phyloP scores from a whole-genome alignment of 2,329 filamentous ascomycete genomes.

The Penicillium brasilianum region DNA sequence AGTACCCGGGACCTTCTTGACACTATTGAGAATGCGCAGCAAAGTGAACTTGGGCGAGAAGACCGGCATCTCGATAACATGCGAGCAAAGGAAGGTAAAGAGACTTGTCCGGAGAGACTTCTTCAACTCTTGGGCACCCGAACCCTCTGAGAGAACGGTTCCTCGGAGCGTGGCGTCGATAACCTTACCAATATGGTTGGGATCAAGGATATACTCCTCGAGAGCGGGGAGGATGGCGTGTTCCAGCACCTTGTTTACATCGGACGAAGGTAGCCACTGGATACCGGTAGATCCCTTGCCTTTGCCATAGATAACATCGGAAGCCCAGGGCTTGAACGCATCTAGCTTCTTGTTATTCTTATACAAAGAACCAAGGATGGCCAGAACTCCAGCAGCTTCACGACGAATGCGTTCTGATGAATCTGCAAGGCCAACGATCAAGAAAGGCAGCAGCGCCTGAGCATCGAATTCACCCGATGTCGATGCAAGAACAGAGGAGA shows the following conservation, averaged over 20 bases:
- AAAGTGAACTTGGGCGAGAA: constrained; percentile 72
- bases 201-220: constrained; percentile 85
- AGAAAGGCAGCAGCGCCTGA: constrained; percentile 82
- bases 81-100: constrained; percentile 73
- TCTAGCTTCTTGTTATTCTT: constrained; percentile 51
- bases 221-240: constrained; percentile 73
- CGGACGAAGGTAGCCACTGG: constrained; percentile 63
- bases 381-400: constrained; percentile 71
- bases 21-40: constrained; percentile 71
- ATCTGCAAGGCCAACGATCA: constrained; percentile 75
- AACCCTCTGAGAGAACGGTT: constrained; percentile 33
- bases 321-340: constrained; percentile 60
- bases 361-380: constrained; percentile 60
- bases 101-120: constrained; percentile 68
- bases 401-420: constrained; percentile 75
- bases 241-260: constrained; percentile 66
- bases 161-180: constrained; percentile 67
- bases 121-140: constrained; percentile 61
- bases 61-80: constrained; percentile 71
- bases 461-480: constrained; percentile 64
- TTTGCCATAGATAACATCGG: constrained; percentile 68
- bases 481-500: constrained; percentile 61
- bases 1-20: constrained; percentile 73
- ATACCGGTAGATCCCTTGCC: constrained; percentile 54
- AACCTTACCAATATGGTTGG: constrained; percentile 69